Percentiles rank a stretch among this genome's conserved stretches.
Conservation (phyloP, 306 rosid genomes). For the Hippophae rhamnoides region DNA sequence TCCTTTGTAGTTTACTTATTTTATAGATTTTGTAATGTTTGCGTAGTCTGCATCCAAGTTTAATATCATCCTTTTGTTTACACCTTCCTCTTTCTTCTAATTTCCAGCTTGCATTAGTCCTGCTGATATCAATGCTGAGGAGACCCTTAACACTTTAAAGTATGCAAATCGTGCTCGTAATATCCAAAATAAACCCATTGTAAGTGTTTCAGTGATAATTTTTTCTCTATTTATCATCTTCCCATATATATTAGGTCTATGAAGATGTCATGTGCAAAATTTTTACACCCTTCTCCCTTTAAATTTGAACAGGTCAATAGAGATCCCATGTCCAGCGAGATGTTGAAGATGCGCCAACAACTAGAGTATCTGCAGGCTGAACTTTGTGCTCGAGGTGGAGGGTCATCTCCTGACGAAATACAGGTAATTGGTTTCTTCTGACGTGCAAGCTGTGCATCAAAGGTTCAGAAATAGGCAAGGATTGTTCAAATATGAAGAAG, state of each 20-base stretch:
- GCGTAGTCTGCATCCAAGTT: background rate
- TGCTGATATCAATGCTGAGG: slow-evolving; percentile 98
- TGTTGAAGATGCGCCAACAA: slow-evolving; percentile 97
- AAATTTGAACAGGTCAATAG: slow-evolving; percentile 55
- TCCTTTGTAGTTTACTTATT: too few species aligned
- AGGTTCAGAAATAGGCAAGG: slow-evolving; percentile 3
- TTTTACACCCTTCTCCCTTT: slow-evolving; percentile 7
- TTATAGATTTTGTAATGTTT: too few species aligned
- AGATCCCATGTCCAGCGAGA: slow-evolving; percentile 97
- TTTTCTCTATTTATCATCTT: background rate
- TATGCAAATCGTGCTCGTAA: slow-evolving; percentile 99
- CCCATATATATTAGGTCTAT: slow-evolving; percentile 18
- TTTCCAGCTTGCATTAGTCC: slow-evolving; percentile 97
- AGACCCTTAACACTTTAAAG: slow-evolving; percentile 96
- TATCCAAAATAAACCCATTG: slow-evolving; percentile 93
- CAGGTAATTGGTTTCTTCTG: slow-evolving; percentile 50
- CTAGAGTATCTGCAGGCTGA: slow-evolving; percentile 94
- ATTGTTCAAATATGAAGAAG: background rate
- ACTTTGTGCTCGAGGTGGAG: slow-evolving; percentile 89
- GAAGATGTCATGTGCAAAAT: slow-evolving; percentile 5
- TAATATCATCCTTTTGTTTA: slow-evolving; percentile 20
- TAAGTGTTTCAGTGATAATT: slow-evolving; percentile 32
- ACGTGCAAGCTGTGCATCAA: slow-evolving; percentile 7
- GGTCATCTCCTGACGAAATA: slow-evolving; percentile 77
- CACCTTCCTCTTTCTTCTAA: slow-evolving; percentile 10